These are phyloP conservation scores for Mycena epipterygia DNA, from an alignment of 768 basidiomycete genomes.

Conservation along the genomic window DNA sequence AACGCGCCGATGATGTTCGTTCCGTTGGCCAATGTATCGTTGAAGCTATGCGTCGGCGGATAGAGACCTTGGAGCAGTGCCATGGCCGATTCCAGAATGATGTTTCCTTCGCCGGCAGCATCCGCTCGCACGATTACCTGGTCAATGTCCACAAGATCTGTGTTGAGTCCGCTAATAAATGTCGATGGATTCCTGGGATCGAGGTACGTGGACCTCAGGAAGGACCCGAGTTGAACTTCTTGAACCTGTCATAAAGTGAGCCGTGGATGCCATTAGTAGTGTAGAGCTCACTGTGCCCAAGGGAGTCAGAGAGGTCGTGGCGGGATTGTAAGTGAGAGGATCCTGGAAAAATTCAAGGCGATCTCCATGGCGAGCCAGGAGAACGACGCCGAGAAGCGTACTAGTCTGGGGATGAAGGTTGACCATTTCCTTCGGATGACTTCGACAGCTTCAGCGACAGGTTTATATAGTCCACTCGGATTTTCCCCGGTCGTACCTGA, in stretches of 20 bases:
- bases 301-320: not conserved
- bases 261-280: not conserved
- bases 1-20: constrained; percentile 60
- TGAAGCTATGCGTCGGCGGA: constrained; percentile 53
- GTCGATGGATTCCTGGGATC: constrained; percentile 47
- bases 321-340: constrained; percentile 6
- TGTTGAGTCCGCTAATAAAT: constrained; percentile 51
- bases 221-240: constrained; percentile 43
- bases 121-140: constrained; percentile 62
- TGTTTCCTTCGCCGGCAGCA: constrained; percentile 63
- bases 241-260: constrained; percentile 10
- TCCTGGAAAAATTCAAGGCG: constrained; percentile 17
- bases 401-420: not conserved
- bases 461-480: too few relatives aligned
- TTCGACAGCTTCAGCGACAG: too few relatives aligned
- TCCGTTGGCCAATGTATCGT: constrained; percentile 64
- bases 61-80: constrained; percentile 68
- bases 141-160: constrained; percentile 46
- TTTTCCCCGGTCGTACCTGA: too few relatives aligned
- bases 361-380: constrained; percentile 13
- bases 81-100: constrained; percentile 64
- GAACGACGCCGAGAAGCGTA: not conserved
- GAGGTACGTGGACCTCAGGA: constrained; percentile 55
- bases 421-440: not conserved
- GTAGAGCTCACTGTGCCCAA: constrained; percentile 19